Percentiles rank a stretch among this genome's conserved stretches.
These are phyloP conservation scores for Cladosporium sp. DNA, from an alignment of 2,329 filamentous ascomycete species.

Conservation along the genomic window DNA sequence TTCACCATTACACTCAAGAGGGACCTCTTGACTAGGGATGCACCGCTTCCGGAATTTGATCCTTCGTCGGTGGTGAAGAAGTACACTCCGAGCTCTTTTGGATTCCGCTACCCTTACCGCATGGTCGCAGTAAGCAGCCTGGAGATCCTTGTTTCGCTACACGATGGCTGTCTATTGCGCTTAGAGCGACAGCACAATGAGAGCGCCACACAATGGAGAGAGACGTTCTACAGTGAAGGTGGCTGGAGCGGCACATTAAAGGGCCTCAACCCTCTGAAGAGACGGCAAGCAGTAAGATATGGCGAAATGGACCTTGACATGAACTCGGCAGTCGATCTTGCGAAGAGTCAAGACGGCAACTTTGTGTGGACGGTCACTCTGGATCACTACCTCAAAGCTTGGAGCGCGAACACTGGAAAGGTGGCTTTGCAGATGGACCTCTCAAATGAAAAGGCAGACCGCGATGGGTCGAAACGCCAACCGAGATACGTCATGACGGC, in stretches of 20 bases:
- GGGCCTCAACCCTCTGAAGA: slow-evolving; percentile 63
- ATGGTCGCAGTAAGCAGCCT: slow-evolving; percentile 69
- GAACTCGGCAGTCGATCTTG: slow-evolving; percentile 61
- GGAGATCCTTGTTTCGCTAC: slow-evolving; percentile 74
- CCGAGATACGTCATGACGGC: slow-evolving; percentile 75
- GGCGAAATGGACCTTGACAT: slow-evolving; percentile 63
- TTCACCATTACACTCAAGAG: slow-evolving; percentile 80
- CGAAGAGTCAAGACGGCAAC: slow-evolving; percentile 44
- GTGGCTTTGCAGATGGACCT: slow-evolving; percentile 75
- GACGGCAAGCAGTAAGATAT: slow-evolving; percentile 60
- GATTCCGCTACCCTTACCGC: slow-evolving; percentile 75
- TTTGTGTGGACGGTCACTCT: slow-evolving; percentile 76
- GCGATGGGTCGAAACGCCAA: slow-evolving; percentile 41
- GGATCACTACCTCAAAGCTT: slow-evolving; percentile 83
- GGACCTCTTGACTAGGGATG: slow-evolving; percentile 68
- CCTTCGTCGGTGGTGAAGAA: slow-evolving; percentile 74
- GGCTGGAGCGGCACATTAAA: slow-evolving; percentile 63
- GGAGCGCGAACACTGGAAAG: slow-evolving; percentile 80
- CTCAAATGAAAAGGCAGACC: slow-evolving; percentile 54
- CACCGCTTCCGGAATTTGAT: slow-evolving; percentile 61
- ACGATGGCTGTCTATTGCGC: slow-evolving; percentile 71
- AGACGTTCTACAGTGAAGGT: slow-evolving; percentile 66
- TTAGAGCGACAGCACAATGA: slow-evolving; percentile 59
- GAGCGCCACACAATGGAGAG: slow-evolving; percentile 60
- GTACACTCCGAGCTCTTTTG: slow-evolving; percentile 67